Conservation (phyloP, 345 rosid genomes). For the Dipteronia sinensis region DNA sequence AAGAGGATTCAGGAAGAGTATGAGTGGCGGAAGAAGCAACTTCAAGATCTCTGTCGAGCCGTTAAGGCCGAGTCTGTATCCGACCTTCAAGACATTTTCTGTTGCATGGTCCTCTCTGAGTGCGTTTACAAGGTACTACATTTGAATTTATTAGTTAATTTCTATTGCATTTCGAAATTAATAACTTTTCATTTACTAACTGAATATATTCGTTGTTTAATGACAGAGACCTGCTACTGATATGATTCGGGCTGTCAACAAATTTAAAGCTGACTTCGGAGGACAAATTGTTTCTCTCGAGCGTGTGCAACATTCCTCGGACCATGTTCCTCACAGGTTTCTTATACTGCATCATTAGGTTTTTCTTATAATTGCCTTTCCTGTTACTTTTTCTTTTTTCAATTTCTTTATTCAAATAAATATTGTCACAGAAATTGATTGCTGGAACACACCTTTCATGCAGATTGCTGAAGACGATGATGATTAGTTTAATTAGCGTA, state of each 20-base stretch:
- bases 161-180: conserved; percentile 1
- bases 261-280: conserved; percentile 93
- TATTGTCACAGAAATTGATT: neutral
- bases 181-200: neutral
- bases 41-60: conserved; percentile 76
- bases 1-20: conserved; percentile 72
- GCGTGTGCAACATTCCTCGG: conserved; percentile 93
- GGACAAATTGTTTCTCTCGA: conserved; percentile 86
- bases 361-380: neutral
- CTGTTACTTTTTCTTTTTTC: neutral
- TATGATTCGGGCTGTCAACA: conserved; percentile 89
- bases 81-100: conserved; percentile 86
- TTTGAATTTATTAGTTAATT: neutral
- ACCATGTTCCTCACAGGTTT: conserved; percentile 94
- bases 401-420: neutral
- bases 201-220: conserved; percentile 7
- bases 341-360: neutral
- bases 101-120: conserved; percentile 96
- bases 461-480: neutral
- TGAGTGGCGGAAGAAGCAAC: conserved; percentile 69
- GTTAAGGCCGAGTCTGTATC: conserved; percentile 79
- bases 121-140: conserved; percentile 79
- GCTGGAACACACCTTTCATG: neutral
- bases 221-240: conserved; percentile 81
- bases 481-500: neutral